Conservation (phyloP, 208 protist species). For the Acanthamoeba royreba region DNA sequence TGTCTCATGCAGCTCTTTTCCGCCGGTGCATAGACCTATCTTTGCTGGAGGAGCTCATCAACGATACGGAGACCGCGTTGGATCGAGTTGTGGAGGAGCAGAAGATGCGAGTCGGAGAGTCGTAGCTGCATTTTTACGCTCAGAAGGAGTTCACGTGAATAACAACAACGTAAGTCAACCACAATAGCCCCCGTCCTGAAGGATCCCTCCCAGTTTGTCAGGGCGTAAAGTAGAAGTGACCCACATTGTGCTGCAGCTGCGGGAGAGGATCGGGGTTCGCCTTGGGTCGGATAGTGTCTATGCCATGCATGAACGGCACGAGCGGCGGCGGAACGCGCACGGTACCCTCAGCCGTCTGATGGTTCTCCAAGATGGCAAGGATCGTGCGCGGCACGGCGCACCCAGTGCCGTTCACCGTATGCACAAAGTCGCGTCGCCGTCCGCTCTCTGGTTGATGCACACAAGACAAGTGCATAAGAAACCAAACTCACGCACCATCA, state of each 20-base stretch:
- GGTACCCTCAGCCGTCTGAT: slow-evolving; percentile 71
- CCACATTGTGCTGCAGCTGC: not conserved
- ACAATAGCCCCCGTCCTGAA: too few relatives aligned
- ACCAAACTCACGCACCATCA: not conserved
- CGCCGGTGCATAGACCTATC: not conserved
- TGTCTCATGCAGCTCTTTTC: not conserved
- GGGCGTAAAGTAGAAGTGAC: slow-evolving; percentile 11
- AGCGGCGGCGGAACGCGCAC: slow-evolving; percentile 46
- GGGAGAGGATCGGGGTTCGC: not conserved
- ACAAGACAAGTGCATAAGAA: too few relatives aligned
- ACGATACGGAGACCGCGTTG: not conserved
- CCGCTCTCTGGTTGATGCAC: not conserved
- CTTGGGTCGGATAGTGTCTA: not conserved
- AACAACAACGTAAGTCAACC: too few relatives aligned
- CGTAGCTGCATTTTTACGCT: too few relatives aligned
- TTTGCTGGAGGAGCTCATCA: not conserved
- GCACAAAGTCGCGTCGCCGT: slow-evolving; percentile 50
- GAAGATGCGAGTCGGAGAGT: not conserved
- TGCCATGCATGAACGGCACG: slow-evolving; percentile 33
- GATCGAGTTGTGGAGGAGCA: not conserved
- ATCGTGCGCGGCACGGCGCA: slow-evolving; percentile 80
- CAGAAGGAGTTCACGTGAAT: too few relatives aligned
- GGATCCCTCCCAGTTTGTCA: too few relatives aligned
- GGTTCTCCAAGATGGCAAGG: slow-evolving; percentile 82
- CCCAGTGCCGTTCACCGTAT: slow-evolving; percentile 83